Conservation (phyloP, 2,329 filamentous ascomycete genomes). For the Rhinocladiella similis region DNA sequence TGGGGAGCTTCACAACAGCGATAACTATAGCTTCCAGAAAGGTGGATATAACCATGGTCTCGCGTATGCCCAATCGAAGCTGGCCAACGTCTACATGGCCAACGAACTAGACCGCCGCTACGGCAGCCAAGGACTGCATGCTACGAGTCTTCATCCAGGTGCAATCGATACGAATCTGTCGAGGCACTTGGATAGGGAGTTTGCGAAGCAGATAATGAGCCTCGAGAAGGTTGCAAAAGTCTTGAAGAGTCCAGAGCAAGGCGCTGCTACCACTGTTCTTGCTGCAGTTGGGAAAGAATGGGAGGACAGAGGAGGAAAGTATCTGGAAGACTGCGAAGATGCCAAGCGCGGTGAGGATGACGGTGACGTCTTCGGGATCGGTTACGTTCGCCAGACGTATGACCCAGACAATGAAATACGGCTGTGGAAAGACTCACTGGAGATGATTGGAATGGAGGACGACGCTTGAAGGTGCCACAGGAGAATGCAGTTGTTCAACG, state of each 20-base stretch:
- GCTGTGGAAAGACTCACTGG: constrained; percentile 34
- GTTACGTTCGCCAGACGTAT: constrained; percentile 30
- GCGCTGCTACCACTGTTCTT: constrained; percentile 41
- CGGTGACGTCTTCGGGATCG: constrained; percentile 12
- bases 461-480: background rate
- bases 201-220: constrained; percentile 8
- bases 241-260: constrained; percentile 37
- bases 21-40: constrained; percentile 44
- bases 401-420: constrained; percentile 32
- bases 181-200: constrained; percentile 23
- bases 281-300: constrained; percentile 37
- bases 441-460: constrained; percentile 22
- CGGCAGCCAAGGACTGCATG: constrained; percentile 45
- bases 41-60: constrained; percentile 36
- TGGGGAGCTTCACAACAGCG: constrained; percentile 31
- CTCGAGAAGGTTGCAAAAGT: constrained; percentile 15
- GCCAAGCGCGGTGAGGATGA: constrained; percentile 22
- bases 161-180: constrained; percentile 36
- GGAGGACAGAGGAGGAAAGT: constrained; percentile 36
- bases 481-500: no score
- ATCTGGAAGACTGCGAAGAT: constrained; percentile 35
- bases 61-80: constrained; percentile 53
- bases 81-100: constrained; percentile 53
- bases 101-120: constrained; percentile 55
- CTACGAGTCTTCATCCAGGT: constrained; percentile 49